A percentile compares a stretch with the other conserved stretches of the same genome.
phyloP scores from a whole-genome alignment of 2,329 filamentous ascomycete genomes.

The Aspergillus eucalypticola region DNA sequence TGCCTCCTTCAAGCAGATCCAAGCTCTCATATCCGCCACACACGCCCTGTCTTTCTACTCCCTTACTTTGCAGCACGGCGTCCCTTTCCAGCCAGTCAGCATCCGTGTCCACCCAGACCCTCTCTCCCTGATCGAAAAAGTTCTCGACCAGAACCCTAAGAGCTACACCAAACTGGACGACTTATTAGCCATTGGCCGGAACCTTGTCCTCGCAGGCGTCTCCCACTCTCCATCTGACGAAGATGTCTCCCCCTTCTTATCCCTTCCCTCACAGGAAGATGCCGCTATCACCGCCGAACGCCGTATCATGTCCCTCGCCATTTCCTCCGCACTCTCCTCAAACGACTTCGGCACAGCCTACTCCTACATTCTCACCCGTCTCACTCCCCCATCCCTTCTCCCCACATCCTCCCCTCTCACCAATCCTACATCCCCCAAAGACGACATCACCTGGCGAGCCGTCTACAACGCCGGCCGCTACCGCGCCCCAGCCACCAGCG shows the following conservation, averaged over 20 bases:
- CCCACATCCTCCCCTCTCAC: slow-evolving; percentile 29
- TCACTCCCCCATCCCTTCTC: slow-evolving; percentile 43
- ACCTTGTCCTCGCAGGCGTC: slow-evolving; percentile 54
- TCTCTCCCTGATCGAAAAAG: slow-evolving; percentile 58
- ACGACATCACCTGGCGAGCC: slow-evolving; percentile 65
- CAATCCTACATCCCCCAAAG: slow-evolving; percentile 36
- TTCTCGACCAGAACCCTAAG: slow-evolving; percentile 62
- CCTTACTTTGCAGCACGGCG: slow-evolving; percentile 62
- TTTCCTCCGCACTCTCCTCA: slow-evolving; percentile 45
- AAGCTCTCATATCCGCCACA: slow-evolving; percentile 60
- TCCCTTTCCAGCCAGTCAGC: slow-evolving; percentile 66
- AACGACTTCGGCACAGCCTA: slow-evolving; percentile 63
- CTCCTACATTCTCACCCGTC: slow-evolving; percentile 64
- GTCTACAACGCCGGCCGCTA: slow-evolving; percentile 63
- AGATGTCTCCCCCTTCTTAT: slow-evolving; percentile 17
- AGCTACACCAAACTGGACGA: slow-evolving; percentile 67
- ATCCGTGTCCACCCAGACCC: slow-evolving; percentile 65
- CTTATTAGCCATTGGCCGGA: slow-evolving; percentile 61
- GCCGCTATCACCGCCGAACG: slow-evolving; percentile 43
- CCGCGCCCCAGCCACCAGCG: slow-evolving; percentile 37
- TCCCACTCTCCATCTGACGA: slow-evolving; percentile 28
- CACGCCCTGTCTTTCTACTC: slow-evolving; percentile 67
- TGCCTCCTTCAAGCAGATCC: slow-evolving; percentile 44
- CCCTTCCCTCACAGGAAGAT: slow-evolving; percentile 26
- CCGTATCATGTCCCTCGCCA: slow-evolving; percentile 49